Evolutionary conservation across 768 basidiomycete genomes (phyloP), one percentile per base, ranked within the genome.

Genomic region (Phaffia tasmanica): DNA sequence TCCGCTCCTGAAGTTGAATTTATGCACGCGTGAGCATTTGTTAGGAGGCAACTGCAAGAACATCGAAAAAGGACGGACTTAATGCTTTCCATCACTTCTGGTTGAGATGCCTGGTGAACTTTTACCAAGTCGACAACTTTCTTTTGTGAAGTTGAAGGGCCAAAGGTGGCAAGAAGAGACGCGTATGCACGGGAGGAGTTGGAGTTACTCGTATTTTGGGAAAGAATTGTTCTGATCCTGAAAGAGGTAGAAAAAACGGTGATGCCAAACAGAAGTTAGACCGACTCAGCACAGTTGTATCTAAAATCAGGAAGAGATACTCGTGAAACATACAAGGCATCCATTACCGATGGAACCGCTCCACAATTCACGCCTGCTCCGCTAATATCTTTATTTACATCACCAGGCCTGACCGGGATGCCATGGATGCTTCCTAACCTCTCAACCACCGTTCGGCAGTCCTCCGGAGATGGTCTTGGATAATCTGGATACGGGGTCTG

Each of bases 141-240:
- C 30, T 57, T 49, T 42, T 62, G 48, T 3, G 58, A 46, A 6
- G 6, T 21, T 9, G 55, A 54, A 47, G 60, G 66, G 7, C 66
- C 66, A 29, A 67, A 67, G 29, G 30, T 23, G 16, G 47, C 46
- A 25, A 67, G 61, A 1, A 67, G 47, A 15, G 66, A 67, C 9
- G 66, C 66, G 27, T 67, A 67, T 11, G 66, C 66, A 11, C 66
- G 60, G 5, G 66, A 55, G 14, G 66, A 67, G 48, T 67, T 67
- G 54, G 51, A 49, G 61, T 67, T 67, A 60, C 55, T 67, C 42
- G 66, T 67, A 60, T 67, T 67, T 55, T 67, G 66, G 3, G 55
- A 58, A 8, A 67, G 66, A 50, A 67, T 63, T 15, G 66, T 67
- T n/a, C 66, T 59, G 27, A 67, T 55, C 16, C 66, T 67, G 53